Base-by-base conservation (phyloP, 495 filamentous ascomycete genomes). In the Aspergillus sclerotioniger region DNA sequence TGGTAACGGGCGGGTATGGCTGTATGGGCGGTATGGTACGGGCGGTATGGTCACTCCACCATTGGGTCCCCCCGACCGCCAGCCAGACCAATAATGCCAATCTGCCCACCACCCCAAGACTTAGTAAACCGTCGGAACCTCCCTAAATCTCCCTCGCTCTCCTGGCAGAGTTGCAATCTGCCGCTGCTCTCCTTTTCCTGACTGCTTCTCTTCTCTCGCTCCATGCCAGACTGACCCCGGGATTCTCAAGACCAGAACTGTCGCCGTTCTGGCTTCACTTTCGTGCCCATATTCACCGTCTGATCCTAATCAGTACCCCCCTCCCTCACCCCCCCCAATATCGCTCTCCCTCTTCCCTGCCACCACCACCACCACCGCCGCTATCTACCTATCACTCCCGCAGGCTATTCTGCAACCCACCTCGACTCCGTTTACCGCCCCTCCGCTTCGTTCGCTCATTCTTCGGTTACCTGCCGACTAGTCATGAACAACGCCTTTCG, bases 401-500 rank as follows among this genome's bases (percentile, higher is more conserved):
- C 57, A 31, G 57, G 57, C 49, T 51, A 50, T 37, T 54, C 57
- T 54, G 51, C 57, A 59, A 54, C 56, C 55, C 55, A 50, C 47
- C 37, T 53, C 49, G 12, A 33, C 37, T 31, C 35, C 54, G 17
- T 21, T 31, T 33, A 44, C n/a, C 51, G 17, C 25, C 25, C 13
- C 16, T 12, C 45, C 21, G 28, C 46, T 46, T 46, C 51, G 19
- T 46, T 32, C 55, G n/a, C 47, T 20, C 46, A 16, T 19, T 17
- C 35, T 37, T 35, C 53, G 43, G 37, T 54, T 62, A 54, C 29
- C 54, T 54, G 54, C 45, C 59, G 25, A 54, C 54, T 60, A 60
- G 63, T 60, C 57, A 66, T 66, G 63, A 61, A 47, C 63, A 62
- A 58, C 54, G 20, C 52, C 63, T 57, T 58, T 59, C 44, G 44